phyloP scores from a whole-genome alignment of 2,329 filamentous ascomycete genomes.

The Alternaria arborescens region DNA sequence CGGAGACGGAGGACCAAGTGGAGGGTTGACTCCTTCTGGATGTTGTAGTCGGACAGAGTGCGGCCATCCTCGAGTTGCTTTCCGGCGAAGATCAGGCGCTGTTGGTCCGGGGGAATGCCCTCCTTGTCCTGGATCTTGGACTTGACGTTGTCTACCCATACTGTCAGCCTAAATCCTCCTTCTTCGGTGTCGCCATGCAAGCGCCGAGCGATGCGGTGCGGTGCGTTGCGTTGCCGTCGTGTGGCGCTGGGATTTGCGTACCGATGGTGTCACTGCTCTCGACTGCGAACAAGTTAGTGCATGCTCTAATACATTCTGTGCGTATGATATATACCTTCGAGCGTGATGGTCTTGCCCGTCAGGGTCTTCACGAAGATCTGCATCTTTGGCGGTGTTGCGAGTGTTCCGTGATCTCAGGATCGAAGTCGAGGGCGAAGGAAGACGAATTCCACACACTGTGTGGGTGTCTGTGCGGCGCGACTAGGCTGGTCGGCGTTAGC shows the following conservation, averaged over 20 bases:
- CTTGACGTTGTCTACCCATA: conserved; percentile 87
- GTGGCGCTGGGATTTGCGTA: conserved; percentile 38
- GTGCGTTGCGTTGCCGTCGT: conserved; percentile 20
- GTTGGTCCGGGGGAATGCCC: conserved; percentile 96
- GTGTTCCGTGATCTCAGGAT: conserved; percentile 40
- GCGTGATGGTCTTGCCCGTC: conserved; percentile 99
- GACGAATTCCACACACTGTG: conserved; percentile 29
- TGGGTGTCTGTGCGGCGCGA: conserved; percentile 27
- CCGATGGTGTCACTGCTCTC: conserved; percentile 84
- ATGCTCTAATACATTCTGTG: neutral
- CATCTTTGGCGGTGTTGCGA: conserved; percentile 42
- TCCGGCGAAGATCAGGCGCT: conserved; percentile 98
- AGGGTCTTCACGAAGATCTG: conserved; percentile 94
- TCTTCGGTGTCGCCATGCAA: conserved; percentile 4
- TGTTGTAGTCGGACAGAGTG: conserved; percentile 98
- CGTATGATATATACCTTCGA: conserved; percentile 68
- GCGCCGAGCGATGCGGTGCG: conserved; percentile 22
- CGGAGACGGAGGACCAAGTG: conserved; percentile 98
- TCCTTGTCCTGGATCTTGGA: conserved; percentile 99
- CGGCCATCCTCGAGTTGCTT: conserved; percentile 99
- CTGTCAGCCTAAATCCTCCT: conserved; percentile 29
- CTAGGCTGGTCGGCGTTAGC: conserved; percentile 19
- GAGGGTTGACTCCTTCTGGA: conserved; percentile 99
- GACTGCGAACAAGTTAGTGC: conserved; percentile 69
- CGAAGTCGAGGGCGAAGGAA: conserved; percentile 29